Percentiles rank a stretch among this genome's conserved stretches.
These are phyloP conservation scores for Stephania cephalantha DNA, from an alignment of 164 flowering plant species.

Conservation along the genomic window DNA sequence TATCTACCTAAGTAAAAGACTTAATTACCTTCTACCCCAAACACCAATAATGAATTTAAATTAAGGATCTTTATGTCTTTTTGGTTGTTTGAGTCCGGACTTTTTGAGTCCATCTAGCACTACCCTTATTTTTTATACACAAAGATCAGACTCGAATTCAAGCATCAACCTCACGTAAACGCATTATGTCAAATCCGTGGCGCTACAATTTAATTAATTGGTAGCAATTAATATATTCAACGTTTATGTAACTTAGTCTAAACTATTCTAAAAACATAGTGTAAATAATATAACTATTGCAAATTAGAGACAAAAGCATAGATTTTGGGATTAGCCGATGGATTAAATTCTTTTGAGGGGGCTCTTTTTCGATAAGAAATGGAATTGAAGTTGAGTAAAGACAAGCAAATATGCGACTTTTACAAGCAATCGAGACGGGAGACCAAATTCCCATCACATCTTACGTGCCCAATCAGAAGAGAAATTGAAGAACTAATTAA, in stretches of 20 bases:
- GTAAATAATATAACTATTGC: background rate
- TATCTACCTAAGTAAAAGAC: too few relatives aligned
- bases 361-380: background rate
- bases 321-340: slow-evolving; percentile 3
- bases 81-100: too few relatives aligned
- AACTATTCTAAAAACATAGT: background rate
- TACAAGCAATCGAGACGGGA: slow-evolving; percentile 33
- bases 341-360: background rate
- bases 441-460: slow-evolving; percentile 27
- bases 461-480: background rate
- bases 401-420: slow-evolving; percentile 21
- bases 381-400: slow-evolving; percentile 15
- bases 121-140: too few relatives aligned
- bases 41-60: too few relatives aligned
- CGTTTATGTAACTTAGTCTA: background rate
- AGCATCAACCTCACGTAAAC: too few relatives aligned
- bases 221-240: background rate
- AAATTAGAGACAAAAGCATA: background rate
- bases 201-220: too few relatives aligned
- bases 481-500: background rate
- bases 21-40: too few relatives aligned
- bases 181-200: too few relatives aligned
- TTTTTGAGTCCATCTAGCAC: too few relatives aligned
- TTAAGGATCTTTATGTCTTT: too few relatives aligned
- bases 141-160: too few relatives aligned